Evolutionary conservation across 768 basidiomycete species (phyloP).

Genomic region (Termitomyces sp.): DNA sequence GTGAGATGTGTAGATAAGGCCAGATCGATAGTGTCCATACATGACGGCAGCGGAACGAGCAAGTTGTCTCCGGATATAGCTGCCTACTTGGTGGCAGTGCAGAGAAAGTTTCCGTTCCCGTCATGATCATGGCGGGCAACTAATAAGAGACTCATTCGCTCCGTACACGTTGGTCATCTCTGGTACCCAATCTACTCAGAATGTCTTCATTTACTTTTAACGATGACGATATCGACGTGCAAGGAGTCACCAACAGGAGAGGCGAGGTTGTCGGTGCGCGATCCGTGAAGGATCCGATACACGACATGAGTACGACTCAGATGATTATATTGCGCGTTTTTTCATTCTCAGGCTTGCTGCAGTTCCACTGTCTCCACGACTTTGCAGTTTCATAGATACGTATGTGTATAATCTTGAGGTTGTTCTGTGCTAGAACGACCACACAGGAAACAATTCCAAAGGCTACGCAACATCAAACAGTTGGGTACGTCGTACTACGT

Average conservation of each 20-base stretch:
- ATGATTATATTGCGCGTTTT: neutral
- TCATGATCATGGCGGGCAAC: neutral
- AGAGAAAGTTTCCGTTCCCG: neutral
- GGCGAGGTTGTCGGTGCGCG: neutral
- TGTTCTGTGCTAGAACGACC: neutral
- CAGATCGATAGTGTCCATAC: too few relatives aligned
- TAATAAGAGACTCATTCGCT: neutral
- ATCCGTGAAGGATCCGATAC: conserved; percentile 3
- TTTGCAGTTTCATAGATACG: conserved; percentile 62
- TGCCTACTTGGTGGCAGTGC: neutral
- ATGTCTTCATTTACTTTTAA: neutral
- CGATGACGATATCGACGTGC: neutral
- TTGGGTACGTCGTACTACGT: conserved; percentile 73
- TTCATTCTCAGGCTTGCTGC: neutral
- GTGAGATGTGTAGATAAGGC: too few relatives aligned
- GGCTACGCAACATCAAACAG: conserved; percentile 73
- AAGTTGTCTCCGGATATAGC: too few relatives aligned
- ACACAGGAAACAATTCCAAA: conserved; percentile 66
- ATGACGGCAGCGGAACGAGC: neutral
- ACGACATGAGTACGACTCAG: conserved; percentile 1
- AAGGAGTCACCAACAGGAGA: neutral
- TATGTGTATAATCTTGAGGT: conserved; percentile 24
- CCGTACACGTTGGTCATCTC: neutral
- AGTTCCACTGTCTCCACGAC: conserved; percentile 32
- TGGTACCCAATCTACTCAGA: neutral